These are phyloP conservation scores for Coniophora puteana DNA, from an alignment of 1,284 basidiomycete species.

Conservation along the genomic window DNA sequence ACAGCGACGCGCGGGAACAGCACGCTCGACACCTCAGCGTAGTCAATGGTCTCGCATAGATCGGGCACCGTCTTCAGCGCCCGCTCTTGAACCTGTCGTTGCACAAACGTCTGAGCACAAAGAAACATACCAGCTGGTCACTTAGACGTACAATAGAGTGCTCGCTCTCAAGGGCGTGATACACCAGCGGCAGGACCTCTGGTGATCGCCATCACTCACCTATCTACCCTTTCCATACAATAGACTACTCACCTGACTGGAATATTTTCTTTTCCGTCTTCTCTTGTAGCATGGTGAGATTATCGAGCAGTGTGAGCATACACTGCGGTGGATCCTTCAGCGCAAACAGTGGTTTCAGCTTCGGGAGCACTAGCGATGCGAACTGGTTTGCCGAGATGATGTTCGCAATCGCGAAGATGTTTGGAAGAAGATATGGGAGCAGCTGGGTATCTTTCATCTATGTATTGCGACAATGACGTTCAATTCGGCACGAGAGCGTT, in stretches of 20 bases:
- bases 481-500: slow-evolving; percentile 8
- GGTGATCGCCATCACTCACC: slow-evolving; percentile 7
- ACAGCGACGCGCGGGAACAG: slow-evolving; percentile 88
- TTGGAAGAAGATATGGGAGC: slow-evolving; percentile 95
- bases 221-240: neutral
- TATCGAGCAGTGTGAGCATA: slow-evolving; percentile 90
- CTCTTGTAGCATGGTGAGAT: slow-evolving; percentile 81
- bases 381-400: slow-evolving; percentile 82
- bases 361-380: slow-evolving; percentile 77
- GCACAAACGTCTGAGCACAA: slow-evolving; percentile 6
- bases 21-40: slow-evolving; percentile 84
- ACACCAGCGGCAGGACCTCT: slow-evolving; percentile 95
- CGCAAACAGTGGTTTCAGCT: slow-evolving; percentile 85
- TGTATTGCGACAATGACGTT: neutral
- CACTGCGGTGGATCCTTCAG: slow-evolving; percentile 97
- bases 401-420: slow-evolving; percentile 90
- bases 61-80: slow-evolving; percentile 84
- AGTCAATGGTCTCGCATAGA: slow-evolving; percentile 91
- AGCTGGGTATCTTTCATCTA: slow-evolving; percentile 93
- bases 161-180: slow-evolving; percentile 93
- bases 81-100: slow-evolving; percentile 89
- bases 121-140: neutral
- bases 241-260: slow-evolving; percentile 71
- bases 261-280: slow-evolving; percentile 90
- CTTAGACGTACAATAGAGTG: slow-evolving; percentile 60